phyloP scores from a whole-genome alignment of 352 stramenopile species.

The Pythium chondricola region DNA sequence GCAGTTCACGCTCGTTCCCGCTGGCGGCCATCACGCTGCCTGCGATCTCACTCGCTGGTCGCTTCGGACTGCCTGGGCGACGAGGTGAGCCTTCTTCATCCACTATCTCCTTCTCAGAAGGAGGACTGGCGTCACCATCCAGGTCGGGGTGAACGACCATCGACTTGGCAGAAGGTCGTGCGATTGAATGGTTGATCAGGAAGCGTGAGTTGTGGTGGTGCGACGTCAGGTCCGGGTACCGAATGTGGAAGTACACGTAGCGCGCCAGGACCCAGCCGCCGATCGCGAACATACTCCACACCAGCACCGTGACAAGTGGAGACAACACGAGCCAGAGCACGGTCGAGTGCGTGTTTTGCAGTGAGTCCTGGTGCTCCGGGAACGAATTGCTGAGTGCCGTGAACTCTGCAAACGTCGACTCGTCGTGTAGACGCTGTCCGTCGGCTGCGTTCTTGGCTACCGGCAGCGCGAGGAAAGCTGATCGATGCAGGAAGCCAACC shows the following conservation, averaged over 20 bases:
- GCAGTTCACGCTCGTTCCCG: constrained; percentile 13
- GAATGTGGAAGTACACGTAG: constrained; percentile 6
- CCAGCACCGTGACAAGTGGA: constrained; percentile 4
- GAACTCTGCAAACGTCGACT: constrained; percentile 8
- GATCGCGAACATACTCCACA: constrained; percentile 14
- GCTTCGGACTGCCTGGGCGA: constrained; percentile 8
- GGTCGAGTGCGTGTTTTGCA: constrained; percentile 11
- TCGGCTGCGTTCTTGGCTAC: constrained; percentile 7
- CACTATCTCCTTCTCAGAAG: no score
- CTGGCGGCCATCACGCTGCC: constrained; percentile 3
- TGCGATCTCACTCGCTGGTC: background rate
- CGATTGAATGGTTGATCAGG: constrained; percentile 3
- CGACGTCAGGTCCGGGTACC: constrained; percentile 3
- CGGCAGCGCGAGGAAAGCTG: constrained; percentile 8
- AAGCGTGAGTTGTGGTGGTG: constrained; percentile 10
- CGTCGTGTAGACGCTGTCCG: constrained; percentile 10
- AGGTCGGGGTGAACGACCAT: constrained; percentile 13
- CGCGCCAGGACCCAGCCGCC: constrained; percentile 1
- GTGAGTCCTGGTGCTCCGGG: constrained; percentile 15
- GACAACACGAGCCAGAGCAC: constrained; percentile 11
- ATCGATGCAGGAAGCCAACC: constrained; percentile 5
- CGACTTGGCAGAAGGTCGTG: constrained; percentile 9
- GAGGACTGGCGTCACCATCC: background rate
- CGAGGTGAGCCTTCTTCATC: no score
- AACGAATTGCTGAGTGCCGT: constrained; percentile 14